Evolutionary conservation across 2,329 filamentous ascomycete genomes (phyloP).

Genomic region (Neocatenulostroma microsporum): DNA sequence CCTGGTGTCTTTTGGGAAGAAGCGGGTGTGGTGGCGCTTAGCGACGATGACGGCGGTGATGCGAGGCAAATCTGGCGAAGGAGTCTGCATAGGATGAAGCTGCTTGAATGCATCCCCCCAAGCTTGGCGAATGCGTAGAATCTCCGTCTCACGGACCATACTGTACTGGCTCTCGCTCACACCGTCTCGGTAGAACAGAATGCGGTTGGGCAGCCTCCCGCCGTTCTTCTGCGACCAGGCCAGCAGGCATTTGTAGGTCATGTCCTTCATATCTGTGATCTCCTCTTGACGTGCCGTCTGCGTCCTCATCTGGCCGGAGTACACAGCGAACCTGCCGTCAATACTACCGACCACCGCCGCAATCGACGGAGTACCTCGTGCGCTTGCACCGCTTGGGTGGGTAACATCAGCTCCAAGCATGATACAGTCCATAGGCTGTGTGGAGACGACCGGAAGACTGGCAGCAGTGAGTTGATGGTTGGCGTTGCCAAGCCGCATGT

Average conservation of each 20-base stretch:
- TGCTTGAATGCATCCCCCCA: slow-evolving; percentile 8
- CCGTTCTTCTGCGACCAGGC: slow-evolving; percentile 13
- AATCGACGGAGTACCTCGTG: slow-evolving; percentile 30
- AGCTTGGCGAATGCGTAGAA: slow-evolving; percentile 21
- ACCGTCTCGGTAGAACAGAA: slow-evolving; percentile 31
- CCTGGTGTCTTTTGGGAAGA: slow-evolving; percentile 24
- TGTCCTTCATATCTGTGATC: slow-evolving; percentile 22
- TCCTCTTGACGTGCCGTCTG: slow-evolving; percentile 25
- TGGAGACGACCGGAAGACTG: too few relatives aligned
- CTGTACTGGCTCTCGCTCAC: slow-evolving; percentile 28
- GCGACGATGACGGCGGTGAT: slow-evolving; percentile 29
- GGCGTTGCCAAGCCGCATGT: slow-evolving; percentile 8
- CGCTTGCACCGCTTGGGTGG: slow-evolving; percentile 28
- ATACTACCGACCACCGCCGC: slow-evolving; percentile 36
- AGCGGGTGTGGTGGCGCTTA: slow-evolving; percentile 35
- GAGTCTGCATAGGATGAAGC: neutral
- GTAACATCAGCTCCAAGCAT: slow-evolving; percentile 39
- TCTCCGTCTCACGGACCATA: slow-evolving; percentile 23
- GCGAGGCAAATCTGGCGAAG: slow-evolving; percentile 10
- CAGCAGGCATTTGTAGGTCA: slow-evolving; percentile 23
- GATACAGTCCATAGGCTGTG: too few relatives aligned
- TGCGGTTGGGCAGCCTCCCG: slow-evolving; percentile 10
- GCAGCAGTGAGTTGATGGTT: slow-evolving; percentile 11
- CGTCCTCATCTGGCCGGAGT: slow-evolving; percentile 30
- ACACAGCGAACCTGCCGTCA: slow-evolving; percentile 26